phyloP scores from a whole-genome alignment of 2,329 filamentous ascomycete species.

The Colletotrichum lini region DNA sequence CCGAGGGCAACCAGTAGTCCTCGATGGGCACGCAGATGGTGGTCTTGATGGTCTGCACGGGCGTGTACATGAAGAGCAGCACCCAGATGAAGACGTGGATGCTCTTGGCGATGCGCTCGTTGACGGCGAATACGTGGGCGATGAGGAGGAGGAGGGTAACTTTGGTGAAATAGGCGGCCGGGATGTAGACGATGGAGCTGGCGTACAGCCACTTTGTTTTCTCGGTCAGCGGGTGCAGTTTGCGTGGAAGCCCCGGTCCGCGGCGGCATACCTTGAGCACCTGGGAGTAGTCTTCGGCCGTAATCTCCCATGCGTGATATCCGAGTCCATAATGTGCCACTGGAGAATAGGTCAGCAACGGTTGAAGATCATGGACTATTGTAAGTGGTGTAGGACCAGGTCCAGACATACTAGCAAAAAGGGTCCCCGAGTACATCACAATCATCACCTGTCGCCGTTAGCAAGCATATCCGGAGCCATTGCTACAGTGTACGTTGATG shows the following conservation, averaged over 20 bases:
- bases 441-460: background rate
- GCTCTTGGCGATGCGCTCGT: conserved; percentile 43
- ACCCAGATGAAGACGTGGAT: conserved; percentile 48
- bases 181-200: conserved; percentile 47
- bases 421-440: conserved; percentile 1
- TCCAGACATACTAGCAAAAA: conserved; percentile 1
- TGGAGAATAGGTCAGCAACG: conserved; percentile 24
- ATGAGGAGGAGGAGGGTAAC: conserved; percentile 50
- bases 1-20: conserved; percentile 44
- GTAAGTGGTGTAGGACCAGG: background rate
- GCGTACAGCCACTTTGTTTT: conserved; percentile 47
- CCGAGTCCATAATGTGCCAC: conserved; percentile 45
- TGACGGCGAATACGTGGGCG: conserved; percentile 49
- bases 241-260: background rate
- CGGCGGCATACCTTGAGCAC: conserved; percentile 35
- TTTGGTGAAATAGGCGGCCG: conserved; percentile 49
- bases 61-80: conserved; percentile 46
- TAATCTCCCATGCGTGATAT: conserved; percentile 44
- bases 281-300: conserved; percentile 24
- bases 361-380: conserved; percentile 18
- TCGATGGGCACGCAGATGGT: conserved; percentile 45
- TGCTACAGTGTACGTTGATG: background rate
- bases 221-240: background rate
- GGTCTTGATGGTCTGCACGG: conserved; percentile 47
- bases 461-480: background rate